Conservation (phyloP, 345 rosid species). For the Cochlearia excelsa region DNA sequence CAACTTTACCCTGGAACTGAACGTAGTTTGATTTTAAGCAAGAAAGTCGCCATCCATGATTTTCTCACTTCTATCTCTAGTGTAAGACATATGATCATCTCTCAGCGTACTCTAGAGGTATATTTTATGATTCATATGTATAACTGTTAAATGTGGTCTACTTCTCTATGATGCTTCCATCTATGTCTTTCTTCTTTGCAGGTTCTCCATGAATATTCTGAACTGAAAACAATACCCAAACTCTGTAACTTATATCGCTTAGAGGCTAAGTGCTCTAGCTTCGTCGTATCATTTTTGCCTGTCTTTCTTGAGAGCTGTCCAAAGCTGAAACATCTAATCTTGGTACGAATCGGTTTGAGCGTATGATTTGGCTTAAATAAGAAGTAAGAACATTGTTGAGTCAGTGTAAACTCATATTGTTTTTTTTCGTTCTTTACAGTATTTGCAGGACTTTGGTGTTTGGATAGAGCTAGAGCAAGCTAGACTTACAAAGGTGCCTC, state of each 20-base stretch:
- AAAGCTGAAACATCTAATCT: constrained; percentile 4
- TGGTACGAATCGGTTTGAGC: not conserved
- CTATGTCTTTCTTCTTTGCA: not conserved
- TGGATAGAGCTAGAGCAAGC: not conserved
- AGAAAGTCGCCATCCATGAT: not conserved
- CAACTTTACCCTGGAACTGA: not conserved
- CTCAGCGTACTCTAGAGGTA: constrained; percentile 5
- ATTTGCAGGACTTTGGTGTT: not conserved
- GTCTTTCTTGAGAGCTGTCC: constrained; percentile 1
- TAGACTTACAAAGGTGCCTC: not conserved
- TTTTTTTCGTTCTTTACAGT: not conserved
- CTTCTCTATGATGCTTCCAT: not conserved
- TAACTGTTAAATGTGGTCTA: too few species aligned
- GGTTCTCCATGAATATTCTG: not conserved
- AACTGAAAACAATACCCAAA: not conserved
- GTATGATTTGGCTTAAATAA: too few species aligned
- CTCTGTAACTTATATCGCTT: constrained; percentile 1
- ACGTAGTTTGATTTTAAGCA: not conserved
- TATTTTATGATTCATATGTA: not conserved
- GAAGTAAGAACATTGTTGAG: not conserved
- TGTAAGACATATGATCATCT: constrained; percentile 21
- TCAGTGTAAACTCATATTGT: too few species aligned
- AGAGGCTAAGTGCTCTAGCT: not conserved
- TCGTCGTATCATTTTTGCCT: not conserved
- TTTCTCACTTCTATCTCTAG: not conserved